Conservation (phyloP, 192 early-diverging fungal species). For the Backusella circina region DNA sequence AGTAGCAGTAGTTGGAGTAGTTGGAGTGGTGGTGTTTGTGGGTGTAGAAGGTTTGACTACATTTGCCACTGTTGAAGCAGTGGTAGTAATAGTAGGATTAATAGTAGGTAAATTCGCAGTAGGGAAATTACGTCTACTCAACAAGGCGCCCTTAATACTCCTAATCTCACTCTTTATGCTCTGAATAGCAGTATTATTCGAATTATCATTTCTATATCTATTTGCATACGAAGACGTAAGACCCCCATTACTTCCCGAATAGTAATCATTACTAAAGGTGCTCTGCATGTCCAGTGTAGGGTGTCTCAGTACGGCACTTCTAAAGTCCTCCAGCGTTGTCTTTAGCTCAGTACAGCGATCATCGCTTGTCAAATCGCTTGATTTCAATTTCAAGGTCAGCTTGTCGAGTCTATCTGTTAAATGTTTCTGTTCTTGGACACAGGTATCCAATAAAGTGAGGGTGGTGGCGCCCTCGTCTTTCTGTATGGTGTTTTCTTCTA, state of each 20-base stretch:
- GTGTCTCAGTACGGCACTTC: not conserved
- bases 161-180: constrained; percentile 48
- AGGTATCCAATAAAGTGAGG: not conserved
- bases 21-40: not conserved
- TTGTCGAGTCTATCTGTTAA: not conserved
- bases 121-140: constrained; percentile 50
- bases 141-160: constrained; percentile 43
- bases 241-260: not conserved
- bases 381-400: not conserved
- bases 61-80: not conserved
- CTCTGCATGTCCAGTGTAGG: not conserved
- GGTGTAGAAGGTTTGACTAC: not conserved
- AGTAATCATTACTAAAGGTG: not conserved
- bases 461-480: not conserved
- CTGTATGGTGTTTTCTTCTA: not conserved
- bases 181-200: constrained; percentile 20
- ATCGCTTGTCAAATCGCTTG: not conserved
- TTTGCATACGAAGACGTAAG: not conserved
- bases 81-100: not conserved
- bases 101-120: not conserved
- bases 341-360: not conserved
- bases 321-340: not conserved
- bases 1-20: not conserved
- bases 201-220: not conserved
- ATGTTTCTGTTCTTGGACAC: not conserved